phyloP scores from a whole-genome alignment of 208 protist species.

The Crithidia sp. region DNA sequence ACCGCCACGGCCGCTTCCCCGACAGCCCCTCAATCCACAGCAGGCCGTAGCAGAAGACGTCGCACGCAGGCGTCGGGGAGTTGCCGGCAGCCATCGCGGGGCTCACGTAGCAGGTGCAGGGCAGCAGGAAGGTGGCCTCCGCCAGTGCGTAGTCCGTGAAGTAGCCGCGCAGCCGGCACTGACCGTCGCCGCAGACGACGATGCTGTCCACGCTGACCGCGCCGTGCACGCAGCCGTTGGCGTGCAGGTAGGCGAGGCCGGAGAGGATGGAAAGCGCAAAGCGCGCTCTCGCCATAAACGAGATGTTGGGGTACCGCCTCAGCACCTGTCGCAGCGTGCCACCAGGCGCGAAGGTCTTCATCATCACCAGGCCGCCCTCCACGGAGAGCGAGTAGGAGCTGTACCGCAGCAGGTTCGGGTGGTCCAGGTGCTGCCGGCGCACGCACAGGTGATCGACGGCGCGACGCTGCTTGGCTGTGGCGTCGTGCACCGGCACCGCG shows the following conservation, averaged over 20 bases:
- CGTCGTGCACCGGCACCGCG: neutral
- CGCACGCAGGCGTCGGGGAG: conserved; percentile 43
- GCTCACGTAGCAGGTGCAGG: conserved; percentile 59
- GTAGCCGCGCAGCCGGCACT: conserved; percentile 69
- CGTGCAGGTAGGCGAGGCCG: conserved; percentile 65
- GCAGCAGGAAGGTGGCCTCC: conserved; percentile 32
- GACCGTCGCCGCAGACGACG: conserved; percentile 54
- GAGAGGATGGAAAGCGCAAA: conserved; percentile 58
- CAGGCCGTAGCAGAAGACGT: conserved; percentile 73
- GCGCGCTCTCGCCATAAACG: conserved; percentile 30
- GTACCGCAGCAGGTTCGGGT: conserved; percentile 22
- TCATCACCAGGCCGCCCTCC: conserved; percentile 20
- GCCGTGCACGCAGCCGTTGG: conserved; percentile 60
- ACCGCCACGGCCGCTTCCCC: conserved; percentile 34
- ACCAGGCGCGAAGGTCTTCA: conserved; percentile 47
- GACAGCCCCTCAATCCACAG: conserved; percentile 53
- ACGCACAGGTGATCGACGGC: neutral
- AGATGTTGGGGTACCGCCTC: conserved; percentile 16
- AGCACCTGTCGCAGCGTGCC: conserved; percentile 40
- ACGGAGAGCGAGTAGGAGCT: conserved; percentile 10
- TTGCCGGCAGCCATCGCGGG: conserved; percentile 61
- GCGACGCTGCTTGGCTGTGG: neutral
- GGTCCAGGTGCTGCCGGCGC: conserved; percentile 4
- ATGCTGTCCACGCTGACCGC: conserved; percentile 64
- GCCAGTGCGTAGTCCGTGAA: conserved; percentile 26